These are phyloP conservation scores for Penicillium desertorum DNA, from an alignment of 495 filamentous ascomycete genomes.

Conservation along the genomic window DNA sequence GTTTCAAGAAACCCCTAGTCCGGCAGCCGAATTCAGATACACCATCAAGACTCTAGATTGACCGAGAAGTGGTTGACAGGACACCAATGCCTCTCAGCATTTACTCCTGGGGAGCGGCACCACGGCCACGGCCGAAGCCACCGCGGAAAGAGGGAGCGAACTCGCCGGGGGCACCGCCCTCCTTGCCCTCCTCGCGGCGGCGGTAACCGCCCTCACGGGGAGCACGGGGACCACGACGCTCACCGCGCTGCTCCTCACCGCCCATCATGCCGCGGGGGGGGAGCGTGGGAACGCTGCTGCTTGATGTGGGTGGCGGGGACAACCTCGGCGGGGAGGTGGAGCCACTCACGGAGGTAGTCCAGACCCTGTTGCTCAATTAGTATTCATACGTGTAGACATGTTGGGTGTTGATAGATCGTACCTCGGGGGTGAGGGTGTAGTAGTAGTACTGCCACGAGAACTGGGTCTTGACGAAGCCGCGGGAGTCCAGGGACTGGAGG, in stretches of 20 bases:
- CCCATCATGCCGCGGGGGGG: constrained; percentile 98
- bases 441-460: constrained; percentile 99
- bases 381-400: not conserved
- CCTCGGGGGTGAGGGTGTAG: constrained; percentile 98
- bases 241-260: constrained; percentile 74
- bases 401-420: constrained; percentile 19
- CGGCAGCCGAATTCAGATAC: constrained; percentile 30
- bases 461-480: constrained; percentile 97
- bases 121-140: constrained; percentile 89
- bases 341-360: constrained; percentile 99
- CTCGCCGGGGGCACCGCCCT: constrained; percentile 91
- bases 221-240: constrained; percentile 70
- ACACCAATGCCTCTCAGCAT: constrained; percentile 29
- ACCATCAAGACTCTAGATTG: constrained; percentile 36
- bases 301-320: constrained; percentile 99
- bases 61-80: constrained; percentile 40
- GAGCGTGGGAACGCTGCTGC: constrained; percentile 98
- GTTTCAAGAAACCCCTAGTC: constrained; percentile 38
- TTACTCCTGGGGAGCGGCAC: constrained; percentile 64
- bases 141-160: constrained; percentile 96
- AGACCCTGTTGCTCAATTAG: constrained; percentile 60
- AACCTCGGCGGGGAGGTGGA: constrained; percentile 98
- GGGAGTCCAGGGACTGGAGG: constrained; percentile 93
- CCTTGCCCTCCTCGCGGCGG: constrained; percentile 87
- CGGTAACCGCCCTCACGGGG: constrained; percentile 93